Percentiles rank a stretch among this genome's conserved stretches.
Conservation (phyloP, 2,329 filamentous ascomycete species). For the Paracamarosporium sp. region DNA sequence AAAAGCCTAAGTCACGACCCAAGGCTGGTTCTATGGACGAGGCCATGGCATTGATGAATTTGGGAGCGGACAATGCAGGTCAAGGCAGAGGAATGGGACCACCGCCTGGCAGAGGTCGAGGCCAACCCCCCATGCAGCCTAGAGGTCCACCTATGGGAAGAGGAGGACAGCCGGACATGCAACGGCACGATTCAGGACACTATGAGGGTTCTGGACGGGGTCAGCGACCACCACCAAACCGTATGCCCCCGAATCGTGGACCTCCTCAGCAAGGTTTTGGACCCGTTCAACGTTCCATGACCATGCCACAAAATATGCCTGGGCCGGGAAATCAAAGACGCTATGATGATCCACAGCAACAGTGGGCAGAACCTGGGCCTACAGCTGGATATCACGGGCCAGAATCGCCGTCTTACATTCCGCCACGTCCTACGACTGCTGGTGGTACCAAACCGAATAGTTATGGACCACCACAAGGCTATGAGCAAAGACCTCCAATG, state of each 20-base stretch:
- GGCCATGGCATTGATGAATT: slow-evolving; percentile 44
- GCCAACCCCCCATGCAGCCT: slow-evolving; percentile 28
- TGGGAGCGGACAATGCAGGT: slow-evolving; percentile 26
- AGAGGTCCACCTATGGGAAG: slow-evolving; percentile 28
- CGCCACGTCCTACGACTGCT: slow-evolving; percentile 46
- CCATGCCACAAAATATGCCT: slow-evolving; percentile 44
- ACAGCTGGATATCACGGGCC: slow-evolving; percentile 45
- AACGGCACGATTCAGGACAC: slow-evolving; percentile 44
- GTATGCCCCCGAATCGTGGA: slow-evolving; percentile 30
- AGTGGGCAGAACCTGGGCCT: slow-evolving; percentile 44
- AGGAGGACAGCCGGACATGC: slow-evolving; percentile 24
- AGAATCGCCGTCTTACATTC: slow-evolving; percentile 40
- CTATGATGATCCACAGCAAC: slow-evolving; percentile 27
- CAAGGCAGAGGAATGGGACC: slow-evolving; percentile 26
- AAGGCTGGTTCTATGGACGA: slow-evolving; percentile 37
- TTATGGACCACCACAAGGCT: slow-evolving; percentile 21
- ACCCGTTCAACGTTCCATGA: slow-evolving; percentile 42
- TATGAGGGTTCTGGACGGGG: slow-evolving; percentile 34
- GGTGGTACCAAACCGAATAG: slow-evolving; percentile 35
- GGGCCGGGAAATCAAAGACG: slow-evolving; percentile 17
- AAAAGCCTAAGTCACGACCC: slow-evolving; percentile 32
- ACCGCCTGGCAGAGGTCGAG: slow-evolving; percentile 26
- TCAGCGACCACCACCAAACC: slow-evolving; percentile 34
- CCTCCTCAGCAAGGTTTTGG: slow-evolving; percentile 39
- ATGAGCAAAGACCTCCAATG: slow-evolving; percentile 39